phyloP scores from a whole-genome alignment of 345 rosid genomes.

The Gossypium rotundifolium region DNA sequence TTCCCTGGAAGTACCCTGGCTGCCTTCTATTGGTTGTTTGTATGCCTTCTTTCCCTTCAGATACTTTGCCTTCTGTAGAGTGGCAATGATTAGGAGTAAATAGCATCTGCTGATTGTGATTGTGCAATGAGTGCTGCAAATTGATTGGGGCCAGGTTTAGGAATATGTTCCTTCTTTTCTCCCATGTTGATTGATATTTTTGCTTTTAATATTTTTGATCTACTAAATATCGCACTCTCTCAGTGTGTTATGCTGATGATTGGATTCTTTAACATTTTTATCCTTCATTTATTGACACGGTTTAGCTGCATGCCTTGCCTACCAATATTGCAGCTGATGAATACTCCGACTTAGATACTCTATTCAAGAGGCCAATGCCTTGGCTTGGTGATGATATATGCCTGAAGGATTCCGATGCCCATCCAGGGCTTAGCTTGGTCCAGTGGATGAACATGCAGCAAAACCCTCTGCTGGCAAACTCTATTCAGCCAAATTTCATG shows the following conservation, averaged over 20 bases:
- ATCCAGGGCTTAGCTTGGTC: slow-evolving; percentile 71
- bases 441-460: slow-evolving; percentile 97
- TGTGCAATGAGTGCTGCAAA: neutral
- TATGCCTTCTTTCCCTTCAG: neutral
- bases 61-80: neutral
- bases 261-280: slow-evolving; percentile 13
- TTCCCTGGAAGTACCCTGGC: neutral
- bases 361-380: slow-evolving; percentile 83
- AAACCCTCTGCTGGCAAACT: slow-evolving; percentile 39
- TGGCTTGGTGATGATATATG: slow-evolving; percentile 74
- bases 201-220: slow-evolving; percentile 12
- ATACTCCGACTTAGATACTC: slow-evolving; percentile 55
- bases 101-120: neutral
- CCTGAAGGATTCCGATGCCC: slow-evolving; percentile 63
- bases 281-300: neutral
- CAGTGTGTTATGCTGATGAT: slow-evolving; percentile 12
- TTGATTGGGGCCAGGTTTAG: slow-evolving; percentile 2
- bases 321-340: slow-evolving; percentile 55
- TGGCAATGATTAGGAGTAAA: neutral
- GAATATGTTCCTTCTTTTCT: slow-evolving; percentile 10
- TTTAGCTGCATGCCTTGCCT: slow-evolving; percentile 5
- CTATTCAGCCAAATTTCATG: slow-evolving; percentile 46
- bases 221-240: neutral
- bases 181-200: slow-evolving; percentile 11
- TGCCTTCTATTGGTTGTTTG: slow-evolving; percentile 6